phyloP scores from a whole-genome alignment of 2,329 filamentous ascomycete species.

The Aspergillus latus region DNA sequence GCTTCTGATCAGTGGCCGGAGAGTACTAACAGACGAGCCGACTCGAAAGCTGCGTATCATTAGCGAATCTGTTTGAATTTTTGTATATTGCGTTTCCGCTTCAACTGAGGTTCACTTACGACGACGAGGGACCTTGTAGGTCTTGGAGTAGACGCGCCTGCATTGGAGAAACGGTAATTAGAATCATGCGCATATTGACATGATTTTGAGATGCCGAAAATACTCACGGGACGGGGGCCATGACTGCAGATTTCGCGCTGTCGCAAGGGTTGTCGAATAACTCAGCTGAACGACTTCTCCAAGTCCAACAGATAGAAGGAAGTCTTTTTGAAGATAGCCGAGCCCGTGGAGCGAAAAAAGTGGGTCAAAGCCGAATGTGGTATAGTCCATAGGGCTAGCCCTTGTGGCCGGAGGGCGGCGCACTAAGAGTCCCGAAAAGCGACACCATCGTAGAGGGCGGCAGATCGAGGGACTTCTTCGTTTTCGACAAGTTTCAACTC shows the following conservation, averaged over 20 bases:
- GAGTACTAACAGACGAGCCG: constrained; percentile 96
- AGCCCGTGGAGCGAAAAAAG: constrained; percentile 19
- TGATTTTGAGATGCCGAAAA: constrained; percentile 26
- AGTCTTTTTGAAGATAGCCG: constrained; percentile 25
- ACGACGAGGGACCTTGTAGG: constrained; percentile 96
- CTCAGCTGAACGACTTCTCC: constrained; percentile 27
- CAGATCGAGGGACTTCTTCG: constrained; percentile 30
- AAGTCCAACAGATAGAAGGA: constrained; percentile 19
- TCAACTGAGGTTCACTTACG: constrained; percentile 50
- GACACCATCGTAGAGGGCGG: constrained; percentile 26
- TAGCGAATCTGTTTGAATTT: constrained; percentile 30
- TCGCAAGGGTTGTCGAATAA: constrained; percentile 37
- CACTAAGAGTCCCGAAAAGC: constrained; percentile 30
- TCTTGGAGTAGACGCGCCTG: constrained; percentile 88
- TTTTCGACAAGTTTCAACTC: constrained; percentile 41
- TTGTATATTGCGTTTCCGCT: background rate
- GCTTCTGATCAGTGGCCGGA: constrained; percentile 97
- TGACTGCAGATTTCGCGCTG: constrained; percentile 42
- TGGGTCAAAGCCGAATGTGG: constrained; percentile 13
- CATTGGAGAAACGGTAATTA: constrained; percentile 25
- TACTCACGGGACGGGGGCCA: constrained; percentile 47
- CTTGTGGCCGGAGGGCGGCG: constrained; percentile 22
- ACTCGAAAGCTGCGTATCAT: constrained; percentile 75
- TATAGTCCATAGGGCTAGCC: constrained; percentile 25
- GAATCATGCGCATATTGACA: constrained; percentile 39